Conservation (phyloP, 2,329 filamentous ascomycete genomes). For the Juglanconis oblonga region DNA sequence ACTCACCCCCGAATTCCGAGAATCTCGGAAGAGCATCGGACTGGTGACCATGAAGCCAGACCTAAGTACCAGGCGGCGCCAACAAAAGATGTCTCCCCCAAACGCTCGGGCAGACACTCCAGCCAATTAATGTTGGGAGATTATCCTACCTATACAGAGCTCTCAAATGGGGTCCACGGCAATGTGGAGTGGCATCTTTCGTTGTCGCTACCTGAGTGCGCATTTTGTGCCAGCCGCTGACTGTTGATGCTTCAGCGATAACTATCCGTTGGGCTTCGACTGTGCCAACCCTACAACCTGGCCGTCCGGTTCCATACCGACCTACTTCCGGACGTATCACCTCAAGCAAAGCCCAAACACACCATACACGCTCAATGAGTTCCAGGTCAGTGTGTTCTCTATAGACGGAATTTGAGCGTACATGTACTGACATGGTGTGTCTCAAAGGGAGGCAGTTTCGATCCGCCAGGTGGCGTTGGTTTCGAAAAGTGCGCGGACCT, state of each 20-base stretch:
- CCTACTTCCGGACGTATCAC: slow-evolving; percentile 52
- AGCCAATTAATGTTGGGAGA: no score
- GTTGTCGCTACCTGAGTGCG: no score
- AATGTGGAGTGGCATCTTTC: no score
- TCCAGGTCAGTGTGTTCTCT: slow-evolving; percentile 1
- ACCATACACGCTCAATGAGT: slow-evolving; percentile 54
- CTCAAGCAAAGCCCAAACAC: slow-evolving; percentile 61
- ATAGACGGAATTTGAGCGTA: neutral
- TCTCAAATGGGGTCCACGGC: no score
- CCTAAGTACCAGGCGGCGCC: no score
- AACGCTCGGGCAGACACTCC: no score
- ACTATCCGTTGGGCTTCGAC: slow-evolving; percentile 61
- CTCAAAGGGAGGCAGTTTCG: slow-evolving; percentile 62
- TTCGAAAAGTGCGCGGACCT: slow-evolving; percentile 65
- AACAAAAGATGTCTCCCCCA: no score
- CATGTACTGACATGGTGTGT: neutral
- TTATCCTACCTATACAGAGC: no score
- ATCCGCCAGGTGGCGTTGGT: slow-evolving; percentile 72
- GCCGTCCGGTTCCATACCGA: slow-evolving; percentile 56
- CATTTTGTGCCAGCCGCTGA: neutral
- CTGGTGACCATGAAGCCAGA: no score
- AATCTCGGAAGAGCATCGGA: no score
- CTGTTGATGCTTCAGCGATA: slow-evolving; percentile 43
- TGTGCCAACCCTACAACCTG: slow-evolving; percentile 61
- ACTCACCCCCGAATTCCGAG: neutral